phyloP scores from a whole-genome alignment of 331 rosid species.

The Rosa hybrid region DNA sequence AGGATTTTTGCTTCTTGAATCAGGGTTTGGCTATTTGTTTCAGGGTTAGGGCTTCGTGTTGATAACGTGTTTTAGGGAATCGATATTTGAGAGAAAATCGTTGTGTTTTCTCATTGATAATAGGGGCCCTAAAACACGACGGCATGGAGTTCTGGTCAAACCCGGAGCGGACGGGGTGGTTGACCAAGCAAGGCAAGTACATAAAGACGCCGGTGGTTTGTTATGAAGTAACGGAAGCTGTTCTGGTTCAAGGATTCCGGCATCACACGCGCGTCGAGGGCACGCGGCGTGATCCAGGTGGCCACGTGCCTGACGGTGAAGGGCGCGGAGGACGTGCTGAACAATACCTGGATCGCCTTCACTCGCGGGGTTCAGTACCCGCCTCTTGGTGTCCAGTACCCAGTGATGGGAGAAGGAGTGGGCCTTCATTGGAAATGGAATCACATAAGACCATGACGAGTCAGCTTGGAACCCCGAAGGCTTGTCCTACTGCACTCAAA shows the following conservation, averaged over 20 bases:
- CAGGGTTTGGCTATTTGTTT: too few relatives aligned
- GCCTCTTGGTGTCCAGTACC: too few relatives aligned
- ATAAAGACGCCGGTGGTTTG: slow-evolving; percentile 50
- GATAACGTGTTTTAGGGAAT: too few relatives aligned
- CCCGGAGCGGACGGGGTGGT: slow-evolving; percentile 50
- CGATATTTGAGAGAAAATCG: too few relatives aligned
- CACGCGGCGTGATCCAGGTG: slow-evolving; percentile 68
- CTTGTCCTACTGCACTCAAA: slow-evolving; percentile 69
- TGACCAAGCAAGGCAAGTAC: slow-evolving; percentile 51
- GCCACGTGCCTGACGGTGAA: slow-evolving; percentile 62
- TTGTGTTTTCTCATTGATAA: too few relatives aligned
- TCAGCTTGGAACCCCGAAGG: slow-evolving; percentile 66
- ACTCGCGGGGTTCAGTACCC: too few relatives aligned
- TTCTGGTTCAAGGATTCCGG: slow-evolving; percentile 50
- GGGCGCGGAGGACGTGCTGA: slow-evolving; percentile 68
- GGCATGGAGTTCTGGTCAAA: slow-evolving; percentile 47
- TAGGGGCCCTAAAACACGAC: slow-evolving; percentile 13
- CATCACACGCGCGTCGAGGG: slow-evolving; percentile 37
- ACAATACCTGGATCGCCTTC: slow-evolving; percentile 18
- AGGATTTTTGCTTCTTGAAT: too few relatives aligned
- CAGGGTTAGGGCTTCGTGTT: too few relatives aligned
- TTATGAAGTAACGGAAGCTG: slow-evolving; percentile 51
- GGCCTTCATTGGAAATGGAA: slow-evolving; percentile 89
- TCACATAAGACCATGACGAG: slow-evolving; percentile 67
- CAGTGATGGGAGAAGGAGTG: too few relatives aligned